A percentile compares a stretch with the other conserved stretches of the same genome.
phyloP scores from a whole-genome alignment of 352 stramenopile species.

The Phytophthora colocasiae region DNA sequence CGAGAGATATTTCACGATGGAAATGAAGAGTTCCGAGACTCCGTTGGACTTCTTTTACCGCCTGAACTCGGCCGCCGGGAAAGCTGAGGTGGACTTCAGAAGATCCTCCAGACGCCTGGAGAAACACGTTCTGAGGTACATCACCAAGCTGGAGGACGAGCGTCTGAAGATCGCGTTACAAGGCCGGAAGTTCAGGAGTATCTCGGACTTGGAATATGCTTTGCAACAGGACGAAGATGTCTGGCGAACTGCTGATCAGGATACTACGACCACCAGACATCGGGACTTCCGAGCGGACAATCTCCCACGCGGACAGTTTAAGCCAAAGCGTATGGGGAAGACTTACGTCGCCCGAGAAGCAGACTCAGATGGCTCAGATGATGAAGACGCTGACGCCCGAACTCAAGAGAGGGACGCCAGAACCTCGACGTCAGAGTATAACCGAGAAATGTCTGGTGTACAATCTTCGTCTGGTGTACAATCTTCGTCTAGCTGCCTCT shows the following conservation, averaged over 20 bases:
- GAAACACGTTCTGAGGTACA: neutral
- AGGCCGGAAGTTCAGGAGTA: neutral
- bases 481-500: too few species aligned
- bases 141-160: neutral
- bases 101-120: neutral
- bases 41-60: neutral
- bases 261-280: neutral
- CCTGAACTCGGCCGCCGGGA: neutral
- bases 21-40: too few species aligned
- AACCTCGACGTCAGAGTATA: too few species aligned
- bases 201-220: neutral
- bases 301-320: neutral
- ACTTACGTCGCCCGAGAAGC: neutral
- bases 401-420: neutral
- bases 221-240: neutral
- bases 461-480: too few species aligned
- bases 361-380: neutral
- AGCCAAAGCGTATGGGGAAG: neutral
- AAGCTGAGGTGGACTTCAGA: neutral
- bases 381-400: neutral
- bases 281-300: neutral
- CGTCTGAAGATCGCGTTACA: slow-evolving; percentile 1
- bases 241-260: neutral
- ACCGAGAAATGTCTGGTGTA: too few species aligned
- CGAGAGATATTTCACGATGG: too few species aligned